These are phyloP conservation scores for Penicillium canescens DNA, from an alignment of 495 filamentous ascomycete genomes.

Conservation along the genomic window DNA sequence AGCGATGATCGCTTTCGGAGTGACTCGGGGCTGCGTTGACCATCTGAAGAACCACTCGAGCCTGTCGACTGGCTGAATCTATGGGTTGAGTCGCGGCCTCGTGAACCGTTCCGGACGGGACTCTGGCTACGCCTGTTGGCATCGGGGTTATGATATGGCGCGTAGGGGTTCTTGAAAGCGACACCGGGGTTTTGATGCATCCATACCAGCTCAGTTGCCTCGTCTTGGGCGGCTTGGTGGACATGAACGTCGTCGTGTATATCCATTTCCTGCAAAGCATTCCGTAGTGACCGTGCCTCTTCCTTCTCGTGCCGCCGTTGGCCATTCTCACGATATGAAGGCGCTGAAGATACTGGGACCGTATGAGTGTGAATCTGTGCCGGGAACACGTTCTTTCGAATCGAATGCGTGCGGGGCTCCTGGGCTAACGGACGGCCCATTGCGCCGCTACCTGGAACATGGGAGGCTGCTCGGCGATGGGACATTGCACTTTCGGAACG, in stretches of 20 bases:
- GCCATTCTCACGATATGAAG: slow-evolving; percentile 75
- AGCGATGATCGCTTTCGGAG: slow-evolving; percentile 18
- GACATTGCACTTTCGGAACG: slow-evolving; percentile 53
- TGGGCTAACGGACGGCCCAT: slow-evolving; percentile 48
- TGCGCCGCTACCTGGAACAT: slow-evolving; percentile 28
- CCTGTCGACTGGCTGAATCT: slow-evolving; percentile 19
- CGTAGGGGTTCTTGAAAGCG: slow-evolving; percentile 53
- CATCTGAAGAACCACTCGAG: slow-evolving; percentile 27
- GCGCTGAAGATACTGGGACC: slow-evolving; percentile 44
- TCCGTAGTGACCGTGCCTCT: slow-evolving; percentile 72
- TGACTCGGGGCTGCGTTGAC: slow-evolving; percentile 22
- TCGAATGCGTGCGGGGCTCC: slow-evolving; percentile 35
- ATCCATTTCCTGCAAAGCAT: slow-evolving; percentile 81
- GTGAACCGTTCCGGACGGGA: slow-evolving; percentile 63
- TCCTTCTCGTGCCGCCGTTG: slow-evolving; percentile 86
- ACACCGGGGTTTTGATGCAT: slow-evolving; percentile 71
- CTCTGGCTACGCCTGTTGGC: slow-evolving; percentile 24
- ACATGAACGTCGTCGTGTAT: slow-evolving; percentile 67
- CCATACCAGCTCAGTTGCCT: slow-evolving; percentile 86
- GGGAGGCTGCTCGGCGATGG: slow-evolving; percentile 46
- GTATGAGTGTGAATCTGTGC: slow-evolving; percentile 32
- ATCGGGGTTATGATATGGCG: slow-evolving; percentile 58
- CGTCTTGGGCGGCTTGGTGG: slow-evolving; percentile 75
- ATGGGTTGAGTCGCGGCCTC: slow-evolving; percentile 30
- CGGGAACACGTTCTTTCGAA: slow-evolving; percentile 46